Evolutionary conservation across 2,329 filamentous ascomycete genomes (phyloP).

Genomic region (Nemania sp.): DNA sequence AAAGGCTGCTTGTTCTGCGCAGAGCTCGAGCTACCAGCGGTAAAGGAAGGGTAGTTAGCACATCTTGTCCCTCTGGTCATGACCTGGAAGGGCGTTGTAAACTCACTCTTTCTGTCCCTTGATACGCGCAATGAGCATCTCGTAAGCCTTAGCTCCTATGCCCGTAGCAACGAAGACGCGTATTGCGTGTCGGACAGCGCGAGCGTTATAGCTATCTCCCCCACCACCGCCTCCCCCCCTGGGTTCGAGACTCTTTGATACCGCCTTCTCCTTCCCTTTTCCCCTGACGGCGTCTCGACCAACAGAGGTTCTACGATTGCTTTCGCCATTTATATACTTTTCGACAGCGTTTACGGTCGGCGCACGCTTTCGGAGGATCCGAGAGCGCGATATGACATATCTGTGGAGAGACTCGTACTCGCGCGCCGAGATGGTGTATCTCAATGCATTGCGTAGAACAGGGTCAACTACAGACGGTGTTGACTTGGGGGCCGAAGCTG

Average conservation of each 20-base stretch:
- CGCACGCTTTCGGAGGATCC: conserved; percentile 57
- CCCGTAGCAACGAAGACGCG: conserved; percentile 70
- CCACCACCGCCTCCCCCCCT: conserved; percentile 37
- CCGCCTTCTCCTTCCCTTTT: conserved; percentile 30
- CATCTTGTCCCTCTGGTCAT: not conserved
- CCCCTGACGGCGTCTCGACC: conserved; percentile 40
- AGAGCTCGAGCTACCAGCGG: conserved; percentile 28
- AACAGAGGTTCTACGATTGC: conserved; percentile 26
- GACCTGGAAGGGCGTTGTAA: too few species aligned
- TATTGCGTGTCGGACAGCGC: conserved; percentile 71
- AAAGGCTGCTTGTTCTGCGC: conserved; percentile 55
- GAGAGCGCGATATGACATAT: conserved; percentile 77
- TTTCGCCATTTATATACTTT: conserved; percentile 54
- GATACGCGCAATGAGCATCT: conserved; percentile 54
- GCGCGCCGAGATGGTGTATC: conserved; percentile 81
- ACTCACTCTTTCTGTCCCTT: conserved; percentile 53
- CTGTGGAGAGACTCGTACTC: conserved; percentile 87
- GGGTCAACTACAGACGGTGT: conserved; percentile 57
- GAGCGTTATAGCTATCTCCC: conserved; percentile 68
- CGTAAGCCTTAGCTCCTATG: conserved; percentile 66
- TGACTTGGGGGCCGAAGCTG: conserved; percentile 34
- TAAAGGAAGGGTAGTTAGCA: not conserved
- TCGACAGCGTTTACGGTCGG: conserved; percentile 61
- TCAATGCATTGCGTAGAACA: conserved; percentile 80
- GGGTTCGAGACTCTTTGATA: conserved; percentile 24